These are phyloP conservation scores for Tetrapisispora pingtungensis DNA, from an alignment of 805 yeast genomes.

Conservation along the genomic window DNA sequence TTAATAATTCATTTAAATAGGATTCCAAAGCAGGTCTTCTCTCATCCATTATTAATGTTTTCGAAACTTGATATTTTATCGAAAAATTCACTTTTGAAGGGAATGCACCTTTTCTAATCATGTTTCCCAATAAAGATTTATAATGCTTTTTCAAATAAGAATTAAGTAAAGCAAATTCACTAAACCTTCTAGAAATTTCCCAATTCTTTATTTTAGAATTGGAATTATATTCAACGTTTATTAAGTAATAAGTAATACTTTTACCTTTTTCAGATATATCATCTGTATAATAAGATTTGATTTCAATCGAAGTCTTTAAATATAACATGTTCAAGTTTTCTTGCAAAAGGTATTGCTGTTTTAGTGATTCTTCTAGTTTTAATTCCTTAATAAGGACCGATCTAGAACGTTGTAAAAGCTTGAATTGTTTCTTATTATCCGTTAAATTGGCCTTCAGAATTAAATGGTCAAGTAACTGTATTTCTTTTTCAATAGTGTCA, in stretches of 20 bases:
- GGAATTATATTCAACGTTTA: conserved; percentile 55
- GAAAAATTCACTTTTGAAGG: conserved; percentile 48
- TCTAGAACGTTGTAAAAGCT: conserved; percentile 58
- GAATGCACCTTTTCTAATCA: conserved; percentile 34
- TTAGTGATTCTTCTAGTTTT: conserved; percentile 59
- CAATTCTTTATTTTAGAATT: conserved; percentile 59
- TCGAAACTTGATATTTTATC: conserved; percentile 51
- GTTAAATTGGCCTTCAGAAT: conserved; percentile 77
- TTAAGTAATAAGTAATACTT: conserved; percentile 60
- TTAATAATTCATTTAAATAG: conserved; percentile 49
- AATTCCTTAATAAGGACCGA: conserved; percentile 60
- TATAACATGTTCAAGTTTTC: conserved; percentile 71
- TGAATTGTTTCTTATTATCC: conserved; percentile 59
- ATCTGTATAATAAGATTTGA: conserved; percentile 40
- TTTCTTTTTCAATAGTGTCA: conserved; percentile 49
- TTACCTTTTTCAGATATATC: conserved; percentile 40
- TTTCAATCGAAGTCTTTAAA: conserved; percentile 49
- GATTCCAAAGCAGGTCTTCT: conserved; percentile 51
- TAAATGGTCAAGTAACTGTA: conserved; percentile 54
- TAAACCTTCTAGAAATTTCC: conserved; percentile 84
- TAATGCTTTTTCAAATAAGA: conserved; percentile 48
- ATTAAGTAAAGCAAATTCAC: conserved; percentile 69
- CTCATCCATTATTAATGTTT: conserved; percentile 49
- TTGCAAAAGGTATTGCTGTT: conserved; percentile 73
- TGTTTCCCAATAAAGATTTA: conserved; percentile 38